These are phyloP conservation scores for Dryadomyces quercus-mongolicae DNA, from an alignment of 2,329 filamentous ascomycete species.

Conservation along the genomic window DNA sequence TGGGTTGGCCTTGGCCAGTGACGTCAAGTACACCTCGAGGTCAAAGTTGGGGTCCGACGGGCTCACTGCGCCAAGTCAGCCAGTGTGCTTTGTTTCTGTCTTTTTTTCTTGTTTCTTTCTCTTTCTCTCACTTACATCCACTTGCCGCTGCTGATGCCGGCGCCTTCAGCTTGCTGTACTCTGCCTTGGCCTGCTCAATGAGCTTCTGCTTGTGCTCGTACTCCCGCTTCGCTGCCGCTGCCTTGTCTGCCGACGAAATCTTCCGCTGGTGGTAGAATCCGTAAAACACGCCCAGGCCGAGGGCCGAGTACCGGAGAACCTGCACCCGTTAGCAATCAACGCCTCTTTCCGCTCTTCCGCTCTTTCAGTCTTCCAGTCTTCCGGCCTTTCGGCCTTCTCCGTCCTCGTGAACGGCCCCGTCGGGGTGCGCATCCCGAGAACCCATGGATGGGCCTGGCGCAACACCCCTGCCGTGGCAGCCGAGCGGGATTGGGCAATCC, in stretches of 20 bases:
- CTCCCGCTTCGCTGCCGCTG: constrained; percentile 59
- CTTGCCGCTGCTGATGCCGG: constrained; percentile 20
- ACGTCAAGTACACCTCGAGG: constrained; percentile 70
- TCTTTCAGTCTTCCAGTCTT: too few species aligned
- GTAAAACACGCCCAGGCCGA: constrained; percentile 86
- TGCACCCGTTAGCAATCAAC: constrained; percentile 27
- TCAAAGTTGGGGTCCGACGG: constrained; percentile 84
- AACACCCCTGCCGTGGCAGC: not conserved
- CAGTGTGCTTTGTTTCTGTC: not conserved
- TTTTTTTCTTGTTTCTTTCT: constrained; percentile 9
- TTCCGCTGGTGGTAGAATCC: constrained; percentile 86
- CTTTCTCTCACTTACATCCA: constrained; percentile 19
- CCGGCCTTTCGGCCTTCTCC: too few species aligned
- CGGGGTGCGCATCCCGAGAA: too few species aligned
- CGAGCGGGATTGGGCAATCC: not conserved
- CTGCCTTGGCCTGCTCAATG: constrained; percentile 86
- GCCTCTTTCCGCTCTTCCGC: too few species aligned
- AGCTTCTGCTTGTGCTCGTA: constrained; percentile 84
- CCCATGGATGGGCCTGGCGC: too few species aligned
- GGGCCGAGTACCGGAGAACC: constrained; percentile 95
- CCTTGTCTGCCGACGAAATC: constrained; percentile 60
- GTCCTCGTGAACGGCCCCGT: too few species aligned
- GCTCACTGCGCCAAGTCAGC: constrained; percentile 15
- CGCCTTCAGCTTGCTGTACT: constrained; percentile 68
- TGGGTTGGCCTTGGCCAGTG: constrained; percentile 42